Evolutionary conservation across 1,139 yeast genomes (phyloP).

Genomic region (Geotrichum citri-aurantii): DNA sequence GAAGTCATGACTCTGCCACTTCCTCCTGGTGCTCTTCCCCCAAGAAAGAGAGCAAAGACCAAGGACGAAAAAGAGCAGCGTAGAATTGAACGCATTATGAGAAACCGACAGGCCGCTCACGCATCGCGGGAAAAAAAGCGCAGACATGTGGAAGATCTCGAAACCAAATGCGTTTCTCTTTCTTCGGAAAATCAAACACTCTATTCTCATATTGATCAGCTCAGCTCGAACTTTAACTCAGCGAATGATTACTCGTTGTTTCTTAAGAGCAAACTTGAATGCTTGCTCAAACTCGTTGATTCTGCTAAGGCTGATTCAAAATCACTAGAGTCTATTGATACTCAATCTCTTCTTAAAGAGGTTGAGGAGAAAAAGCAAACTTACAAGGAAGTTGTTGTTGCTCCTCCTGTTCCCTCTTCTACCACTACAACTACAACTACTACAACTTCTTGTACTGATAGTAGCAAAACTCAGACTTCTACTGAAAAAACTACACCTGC

Average conservation of each 20-base stretch:
- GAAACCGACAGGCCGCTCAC: slow-evolving; percentile 96
- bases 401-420: background rate
- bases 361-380: slow-evolving; percentile 6
- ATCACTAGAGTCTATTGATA: slow-evolving; percentile 27
- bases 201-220: slow-evolving; percentile 23
- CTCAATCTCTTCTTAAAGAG: slow-evolving; percentile 16
- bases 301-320: slow-evolving; percentile 24
- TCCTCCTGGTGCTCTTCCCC: slow-evolving; percentile 58
- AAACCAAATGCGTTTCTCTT: slow-evolving; percentile 39
- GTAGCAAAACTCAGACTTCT: background rate
- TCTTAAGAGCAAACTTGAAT: slow-evolving; percentile 29
- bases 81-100: slow-evolving; percentile 80
- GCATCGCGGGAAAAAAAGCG: slow-evolving; percentile 96
- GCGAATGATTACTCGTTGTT: slow-evolving; percentile 27
- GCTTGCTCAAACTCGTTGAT: slow-evolving; percentile 27
- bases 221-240: slow-evolving; percentile 21
- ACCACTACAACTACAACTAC: slow-evolving; percentile 4
- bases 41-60: slow-evolving; percentile 93
- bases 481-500: background rate
- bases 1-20: slow-evolving; percentile 33
- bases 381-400: background rate
- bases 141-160: slow-evolving; percentile 81
- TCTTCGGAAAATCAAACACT: slow-evolving; percentile 31
- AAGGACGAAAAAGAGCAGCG: slow-evolving; percentile 96
- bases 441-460: background rate